Evolutionary conservation across 345 rosid genomes (phyloP).

Genomic region (Trapa bicornis): DNA sequence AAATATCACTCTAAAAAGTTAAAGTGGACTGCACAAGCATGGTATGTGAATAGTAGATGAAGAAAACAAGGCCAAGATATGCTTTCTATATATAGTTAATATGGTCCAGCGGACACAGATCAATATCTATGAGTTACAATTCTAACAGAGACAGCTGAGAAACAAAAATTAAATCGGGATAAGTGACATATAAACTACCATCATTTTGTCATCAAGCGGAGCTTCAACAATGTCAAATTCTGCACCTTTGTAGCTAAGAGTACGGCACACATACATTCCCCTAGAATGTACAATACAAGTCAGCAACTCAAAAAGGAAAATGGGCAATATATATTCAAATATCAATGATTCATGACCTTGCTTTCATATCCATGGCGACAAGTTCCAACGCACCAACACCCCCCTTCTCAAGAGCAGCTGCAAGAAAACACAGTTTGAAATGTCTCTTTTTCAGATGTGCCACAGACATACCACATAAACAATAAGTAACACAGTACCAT

Average conservation of each 20-base stretch:
- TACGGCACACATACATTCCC: conserved; percentile 99
- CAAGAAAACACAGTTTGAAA: conserved; percentile 9
- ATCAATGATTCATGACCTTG: conserved; percentile 37
- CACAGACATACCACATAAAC: background rate
- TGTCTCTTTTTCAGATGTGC: background rate
- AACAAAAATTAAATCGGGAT: background rate
- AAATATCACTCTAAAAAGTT: background rate
- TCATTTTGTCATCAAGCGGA: conserved; percentile 78
- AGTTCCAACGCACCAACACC: conserved; percentile 98
- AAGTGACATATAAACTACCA: conserved; percentile 29
- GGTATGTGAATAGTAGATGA: background rate
- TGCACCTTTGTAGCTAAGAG: conserved; percentile 90
- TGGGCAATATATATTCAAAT: background rate
- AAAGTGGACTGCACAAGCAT: background rate
- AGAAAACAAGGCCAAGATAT: background rate
- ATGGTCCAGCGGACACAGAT: background rate
- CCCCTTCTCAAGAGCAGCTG: conserved; percentile 95
- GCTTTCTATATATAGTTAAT: background rate
- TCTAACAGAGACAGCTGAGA: background rate
- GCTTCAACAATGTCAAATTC: conserved; percentile 95
- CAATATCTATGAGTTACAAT: background rate
- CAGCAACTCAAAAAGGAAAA: background rate
- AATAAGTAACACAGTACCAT: background rate
- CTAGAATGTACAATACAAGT: conserved; percentile 20
- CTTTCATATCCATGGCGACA: conserved; percentile 99